Evolutionary conservation across 306 rosid species (phyloP), one percentile per base, ranked within the genome.

Genomic region (Ormosia emarginata): DNA sequence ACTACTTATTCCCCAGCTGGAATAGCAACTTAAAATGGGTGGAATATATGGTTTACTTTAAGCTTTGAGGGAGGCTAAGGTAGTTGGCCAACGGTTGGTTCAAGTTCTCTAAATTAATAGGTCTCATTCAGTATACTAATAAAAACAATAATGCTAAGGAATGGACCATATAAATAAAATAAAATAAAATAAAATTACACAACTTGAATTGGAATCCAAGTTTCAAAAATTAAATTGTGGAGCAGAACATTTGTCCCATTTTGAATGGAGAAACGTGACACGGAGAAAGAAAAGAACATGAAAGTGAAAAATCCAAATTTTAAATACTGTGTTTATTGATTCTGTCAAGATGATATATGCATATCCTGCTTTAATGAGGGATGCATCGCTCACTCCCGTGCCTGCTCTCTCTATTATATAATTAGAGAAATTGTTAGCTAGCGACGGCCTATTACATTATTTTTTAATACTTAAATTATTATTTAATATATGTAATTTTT

Each of bases 61-160:
- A 9, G 40, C 37, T 73, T 33, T 74, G 18, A 4, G 75, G 50
- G 14, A 4, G 75, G 43, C 57, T 41, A 32, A 18, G 85, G 81
- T 82, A 10, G 91, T 67, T 88, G 74, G 81, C 34, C 14, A 63
- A 77, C 55, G 66, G 81, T 71, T 76, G 72, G 79, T 79, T 56
- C 69, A 37, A 43, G 82, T 76, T 36, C 56, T 50, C 67, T 39
- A 18, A 58, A 75, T 75, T 53, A 75, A 80, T 80, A 40, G 47
- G 61, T 24, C 37, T 67, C 74, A 13, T 32, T 59, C 44, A 50
- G 0, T 17, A 17, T 13, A 18, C 5, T 65, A 44, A 39, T 47
- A 44, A 67, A 34, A 70, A 33, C 71, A 67, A 47, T 49, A 18
- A 72, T 47, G 67, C 34, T 24, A 68, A 68, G 56, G 46, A 62